phyloP scores from a whole-genome alignment of 2,329 filamentous ascomycete species.

The Gnomoniopsis sp. region DNA sequence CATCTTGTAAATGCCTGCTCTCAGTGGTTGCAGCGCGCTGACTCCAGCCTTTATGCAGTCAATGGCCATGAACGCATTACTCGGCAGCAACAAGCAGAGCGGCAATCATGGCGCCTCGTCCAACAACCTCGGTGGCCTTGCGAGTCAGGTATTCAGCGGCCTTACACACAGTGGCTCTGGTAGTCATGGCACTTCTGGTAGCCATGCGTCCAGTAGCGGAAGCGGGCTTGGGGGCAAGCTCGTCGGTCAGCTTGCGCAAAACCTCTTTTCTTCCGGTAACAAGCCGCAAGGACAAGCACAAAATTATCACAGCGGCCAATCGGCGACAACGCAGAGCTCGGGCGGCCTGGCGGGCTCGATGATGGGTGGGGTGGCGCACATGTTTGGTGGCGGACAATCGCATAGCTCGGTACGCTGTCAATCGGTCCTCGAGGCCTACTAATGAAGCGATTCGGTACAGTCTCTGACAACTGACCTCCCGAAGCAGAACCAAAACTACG shows the following conservation, averaged over 20 bases:
- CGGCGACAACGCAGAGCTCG: slow-evolving; percentile 34
- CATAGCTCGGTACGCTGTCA: slow-evolving; percentile 34
- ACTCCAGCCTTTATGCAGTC: slow-evolving; percentile 35
- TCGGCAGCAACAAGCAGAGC: slow-evolving; percentile 42
- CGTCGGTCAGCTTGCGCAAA: slow-evolving; percentile 54
- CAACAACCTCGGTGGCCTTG: slow-evolving; percentile 42
- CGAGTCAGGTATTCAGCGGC: slow-evolving; percentile 45
- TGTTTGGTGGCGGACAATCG: slow-evolving; percentile 50
- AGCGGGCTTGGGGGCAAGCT: slow-evolving; percentile 46
- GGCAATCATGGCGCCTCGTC: slow-evolving; percentile 35
- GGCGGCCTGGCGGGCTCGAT: slow-evolving; percentile 47
- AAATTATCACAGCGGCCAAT: slow-evolving; percentile 48
- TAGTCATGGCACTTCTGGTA: slow-evolving; percentile 25
- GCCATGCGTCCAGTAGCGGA: slow-evolving; percentile 19
- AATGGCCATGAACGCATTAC: slow-evolving; percentile 59
- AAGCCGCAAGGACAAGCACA: slow-evolving; percentile 44
- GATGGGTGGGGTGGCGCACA: slow-evolving; percentile 51
- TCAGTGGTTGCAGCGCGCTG: background rate
- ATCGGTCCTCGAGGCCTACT: background rate
- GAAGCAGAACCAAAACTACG: slow-evolving; percentile 50
- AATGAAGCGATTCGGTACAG: no score
- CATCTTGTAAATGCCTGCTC: background rate
- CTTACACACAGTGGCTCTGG: slow-evolving; percentile 26
- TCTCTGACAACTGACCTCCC: background rate
- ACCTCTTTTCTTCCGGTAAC: slow-evolving; percentile 46